Conservation (phyloP, 1,139 yeast species). For the Kluyveromyces sp. region DNA sequence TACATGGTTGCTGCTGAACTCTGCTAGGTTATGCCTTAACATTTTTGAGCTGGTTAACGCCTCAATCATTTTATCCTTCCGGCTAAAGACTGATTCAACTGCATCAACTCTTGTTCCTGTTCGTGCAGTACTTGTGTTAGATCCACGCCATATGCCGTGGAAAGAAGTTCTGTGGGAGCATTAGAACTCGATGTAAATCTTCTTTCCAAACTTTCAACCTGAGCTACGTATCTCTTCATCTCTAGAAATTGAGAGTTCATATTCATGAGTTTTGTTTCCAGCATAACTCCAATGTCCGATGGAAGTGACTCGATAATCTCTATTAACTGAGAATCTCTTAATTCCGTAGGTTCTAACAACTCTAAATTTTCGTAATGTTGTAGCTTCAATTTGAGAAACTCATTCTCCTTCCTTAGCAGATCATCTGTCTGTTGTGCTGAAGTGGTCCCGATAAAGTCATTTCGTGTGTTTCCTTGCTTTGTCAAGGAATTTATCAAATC, state of each 20-base stretch:
- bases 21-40: conserved; percentile 29
- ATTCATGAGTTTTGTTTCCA: conserved; percentile 23
- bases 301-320: conserved; percentile 26
- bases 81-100: conserved; percentile 53
- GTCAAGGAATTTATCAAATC: conserved; percentile 23
- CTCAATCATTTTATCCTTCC: conserved; percentile 71
- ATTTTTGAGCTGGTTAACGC: conserved; percentile 59
- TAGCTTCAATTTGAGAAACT: conserved; percentile 29
- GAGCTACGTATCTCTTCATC: conserved; percentile 15
- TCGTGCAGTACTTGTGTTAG: conserved; percentile 38
- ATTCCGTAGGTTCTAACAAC: conserved; percentile 18
- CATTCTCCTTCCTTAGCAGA: conserved; percentile 18
- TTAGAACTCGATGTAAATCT: not conserved
- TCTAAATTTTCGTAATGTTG: conserved; percentile 28
- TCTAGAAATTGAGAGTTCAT: conserved; percentile 21
- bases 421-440: not conserved
- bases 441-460: too few species aligned
- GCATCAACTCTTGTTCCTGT: conserved; percentile 63
- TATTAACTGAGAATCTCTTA: conserved; percentile 20
- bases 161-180: not conserved
- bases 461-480: not conserved
- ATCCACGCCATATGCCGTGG: conserved; percentile 1
- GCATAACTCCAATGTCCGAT: conserved; percentile 20
- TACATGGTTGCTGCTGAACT: not conserved
- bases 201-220: conserved; percentile 12